Base-by-base conservation (phyloP, 345 rosid genomes). In the Lepidium didymum region DNA sequence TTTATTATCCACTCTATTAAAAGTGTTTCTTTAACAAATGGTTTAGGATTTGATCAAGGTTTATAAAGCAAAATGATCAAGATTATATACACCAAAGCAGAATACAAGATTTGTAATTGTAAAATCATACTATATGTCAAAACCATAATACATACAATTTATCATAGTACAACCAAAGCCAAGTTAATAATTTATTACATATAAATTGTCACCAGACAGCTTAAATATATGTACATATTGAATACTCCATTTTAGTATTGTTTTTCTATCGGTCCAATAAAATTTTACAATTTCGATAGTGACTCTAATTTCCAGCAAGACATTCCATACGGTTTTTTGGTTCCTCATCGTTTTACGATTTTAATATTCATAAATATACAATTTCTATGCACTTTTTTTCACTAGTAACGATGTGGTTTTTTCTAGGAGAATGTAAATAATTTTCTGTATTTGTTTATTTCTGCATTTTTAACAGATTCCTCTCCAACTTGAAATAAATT, bases 261-360 rank as follows among this genome's bases (percentile, higher is more conserved):
- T 13, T 47, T 55, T 29, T 56, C 60, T 31, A 66, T 73, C 56
- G 62, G 56, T 25, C 27, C 49, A 15, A 73, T 16, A 51, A 58
- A 51, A 15, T 23, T 42, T 25, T 58, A 41, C 31, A 46, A 14
- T 23, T 66, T 66, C 61, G 61, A 57, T 58, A 57, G 41, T 58
- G 47, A 33, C 71, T 50, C 76, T 57, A 73, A 7, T 57, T 64
- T 65, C 72, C 72, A 50, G 62, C 72, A 73, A 65, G 77, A 73
- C 77, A 73, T 73, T 73, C 77, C 72, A 73, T 73, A 42, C 49
- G 72, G 18, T 57, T 50, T 58, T 65, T 73, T 64, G 71, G 66
- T 65, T 73, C 42, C 10, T 64, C 38, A 58, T 66, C 49, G 55
- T 49, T 65, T 4, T 57, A 12, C 31, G 19, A 42, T 21, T 65